Evolutionary conservation across 2,329 filamentous ascomycete genomes (phyloP), one percentile per base, ranked within the genome.

Genomic region (Scortechinia acanthostroma): DNA sequence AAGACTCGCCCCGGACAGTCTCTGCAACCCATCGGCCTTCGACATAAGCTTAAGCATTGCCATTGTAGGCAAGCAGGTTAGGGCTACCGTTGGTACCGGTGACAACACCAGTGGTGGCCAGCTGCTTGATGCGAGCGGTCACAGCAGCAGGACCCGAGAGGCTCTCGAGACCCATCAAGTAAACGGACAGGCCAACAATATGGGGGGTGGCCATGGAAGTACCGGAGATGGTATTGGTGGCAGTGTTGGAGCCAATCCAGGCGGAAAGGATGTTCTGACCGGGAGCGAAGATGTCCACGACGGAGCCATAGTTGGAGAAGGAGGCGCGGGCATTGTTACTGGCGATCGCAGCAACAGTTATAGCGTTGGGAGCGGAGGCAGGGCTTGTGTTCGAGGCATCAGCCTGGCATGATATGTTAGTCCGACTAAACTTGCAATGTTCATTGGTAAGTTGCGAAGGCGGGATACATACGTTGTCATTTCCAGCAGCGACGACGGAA

Each of bases 151-250:
- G 10, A 30, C 62, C 64, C 4, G 50, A 51, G 40, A 55, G 50
- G 21, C 63, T 62, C 47, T 73, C 64, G 13, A 74, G 59, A n/a
- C 62, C 61, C 48, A 73, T 55, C 22, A 83, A 58, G 55, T 82
- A 83, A n/a, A 75, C 66, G 10, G 71, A 76, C n/a, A 84, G 58
- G 13, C 80, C 80, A 20, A 75, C 66, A 45, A 84, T 66, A 54
- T 83, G 78, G 0, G 80, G 79, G 2, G 69, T 63, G 2, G 79
- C 75, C 78, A 83, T 83, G 25, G 71, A 78, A 4, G 80, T 84
- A 23, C 80, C 80, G 14, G 67, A 73, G 53, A 79, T 66, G 21
- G 55, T 66, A 42, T 61, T 61, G n/a, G 57, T 70, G 20, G 73
- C 66, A 4, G 53, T 63, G 28, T 58, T 61, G 43, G 55, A 55